phyloP scores from a whole-genome alignment of 441 rosid species.

The Omphalea diandra region DNA sequence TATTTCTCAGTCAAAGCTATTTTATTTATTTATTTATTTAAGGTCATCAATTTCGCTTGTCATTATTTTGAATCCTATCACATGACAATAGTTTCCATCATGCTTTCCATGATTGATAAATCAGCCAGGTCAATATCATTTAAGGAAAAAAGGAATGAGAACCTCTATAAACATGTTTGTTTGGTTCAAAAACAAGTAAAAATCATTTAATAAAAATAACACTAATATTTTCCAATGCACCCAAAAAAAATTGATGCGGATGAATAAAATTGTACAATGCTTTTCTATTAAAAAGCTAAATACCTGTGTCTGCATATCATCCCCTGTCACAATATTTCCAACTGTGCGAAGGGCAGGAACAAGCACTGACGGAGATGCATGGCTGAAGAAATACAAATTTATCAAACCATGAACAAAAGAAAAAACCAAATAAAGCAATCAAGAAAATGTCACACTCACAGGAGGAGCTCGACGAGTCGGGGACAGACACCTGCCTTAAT shows the following conservation, averaged over 20 bases:
- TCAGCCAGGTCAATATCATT: neutral
- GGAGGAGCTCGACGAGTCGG: conserved; percentile 58
- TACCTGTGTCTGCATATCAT: conserved; percentile 72
- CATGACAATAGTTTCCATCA: neutral
- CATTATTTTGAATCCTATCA: neutral
- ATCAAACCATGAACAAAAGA: neutral
- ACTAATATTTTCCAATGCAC: too few relatives aligned
- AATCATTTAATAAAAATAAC: too few relatives aligned
- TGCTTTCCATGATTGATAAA: neutral
- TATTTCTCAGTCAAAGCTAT: neutral
- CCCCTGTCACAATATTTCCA: conserved; percentile 78
- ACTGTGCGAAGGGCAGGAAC: conserved; percentile 77
- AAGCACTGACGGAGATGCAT: conserved; percentile 68
- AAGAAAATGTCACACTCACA: conserved; percentile 37
- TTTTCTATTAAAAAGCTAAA: neutral
- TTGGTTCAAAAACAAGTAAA: neutral
- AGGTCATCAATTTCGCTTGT: neutral
- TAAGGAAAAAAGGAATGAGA: neutral
- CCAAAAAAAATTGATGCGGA: neutral
- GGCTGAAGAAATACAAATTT: conserved; percentile 36
- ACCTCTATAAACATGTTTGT: neutral
- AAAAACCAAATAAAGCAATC: neutral
- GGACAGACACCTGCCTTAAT: conserved; percentile 67
- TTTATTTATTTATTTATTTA: neutral
- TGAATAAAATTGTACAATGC: neutral